These are phyloP conservation scores for Nematodospora valgi DNA, from an alignment of 805 yeast genomes.

Conservation along the genomic window DNA sequence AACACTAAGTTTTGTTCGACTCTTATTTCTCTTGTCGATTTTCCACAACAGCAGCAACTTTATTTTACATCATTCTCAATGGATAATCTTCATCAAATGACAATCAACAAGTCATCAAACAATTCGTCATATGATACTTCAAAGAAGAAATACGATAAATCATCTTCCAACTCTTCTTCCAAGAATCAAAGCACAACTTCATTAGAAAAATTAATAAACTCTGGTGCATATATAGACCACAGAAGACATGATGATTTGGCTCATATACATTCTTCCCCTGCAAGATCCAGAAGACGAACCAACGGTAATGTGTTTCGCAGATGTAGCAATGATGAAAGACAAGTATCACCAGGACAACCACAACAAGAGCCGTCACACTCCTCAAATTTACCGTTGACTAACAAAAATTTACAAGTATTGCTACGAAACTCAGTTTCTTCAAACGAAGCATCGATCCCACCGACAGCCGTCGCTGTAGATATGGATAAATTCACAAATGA, in stretches of 20 bases:
- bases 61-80: too few relatives aligned
- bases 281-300: conserved; percentile 24
- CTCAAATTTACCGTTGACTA: conserved; percentile 31
- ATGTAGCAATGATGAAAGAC: not conserved
- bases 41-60: too few relatives aligned
- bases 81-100: too few relatives aligned
- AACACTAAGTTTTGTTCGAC: too few relatives aligned
- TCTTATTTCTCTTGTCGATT: too few relatives aligned
- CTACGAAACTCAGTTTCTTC: conserved; percentile 10
- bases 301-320: conserved; percentile 2
- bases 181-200: conserved; percentile 3
- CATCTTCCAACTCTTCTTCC: conserved; percentile 3
- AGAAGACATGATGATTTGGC: conserved; percentile 24
- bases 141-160: too few relatives aligned
- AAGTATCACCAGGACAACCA: conserved; percentile 1
- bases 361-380: conserved; percentile 7
- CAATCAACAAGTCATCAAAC: too few relatives aligned
- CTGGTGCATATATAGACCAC: conserved; percentile 27
- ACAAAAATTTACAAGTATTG: conserved; percentile 32
- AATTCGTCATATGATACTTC: too few relatives aligned
- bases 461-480: conserved; percentile 29
- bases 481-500: conserved; percentile 38
- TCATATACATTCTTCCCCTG: conserved; percentile 25
- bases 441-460: conserved; percentile 7
- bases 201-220: conserved; percentile 5